Evolutionary conservation across 2,329 filamentous ascomycete genomes (phyloP).

Genomic region (Monilinia aucupariae): DNA sequence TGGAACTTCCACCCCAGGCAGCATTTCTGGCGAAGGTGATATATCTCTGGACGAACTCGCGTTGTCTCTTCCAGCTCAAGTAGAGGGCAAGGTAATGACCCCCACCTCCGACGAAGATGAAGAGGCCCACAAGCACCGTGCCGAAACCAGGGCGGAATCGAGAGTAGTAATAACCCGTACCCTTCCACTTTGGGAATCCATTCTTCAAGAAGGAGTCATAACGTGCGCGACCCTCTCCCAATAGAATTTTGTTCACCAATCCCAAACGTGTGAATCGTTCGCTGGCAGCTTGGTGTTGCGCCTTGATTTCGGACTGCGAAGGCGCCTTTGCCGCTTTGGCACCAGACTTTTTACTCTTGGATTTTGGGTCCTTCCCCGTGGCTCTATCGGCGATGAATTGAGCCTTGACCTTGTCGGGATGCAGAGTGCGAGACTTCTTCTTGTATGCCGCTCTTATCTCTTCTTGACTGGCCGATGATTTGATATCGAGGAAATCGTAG

Average conservation of each 20-base stretch:
- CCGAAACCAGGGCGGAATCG: slow-evolving; percentile 87
- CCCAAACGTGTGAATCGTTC: slow-evolving; percentile 80
- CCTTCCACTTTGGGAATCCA: slow-evolving; percentile 94
- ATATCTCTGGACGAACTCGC: slow-evolving; percentile 86
- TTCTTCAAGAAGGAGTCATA: slow-evolving; percentile 93
- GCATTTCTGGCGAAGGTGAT: slow-evolving; percentile 81
- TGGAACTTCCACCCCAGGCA: slow-evolving; percentile 73
- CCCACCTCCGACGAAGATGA: slow-evolving; percentile 75
- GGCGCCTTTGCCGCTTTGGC: slow-evolving; percentile 66
- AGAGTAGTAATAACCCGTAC: slow-evolving; percentile 96
- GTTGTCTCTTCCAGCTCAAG: slow-evolving; percentile 83
- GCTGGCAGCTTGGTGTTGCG: slow-evolving; percentile 72
- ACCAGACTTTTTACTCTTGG: slow-evolving; percentile 50
- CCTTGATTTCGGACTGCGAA: slow-evolving; percentile 66
- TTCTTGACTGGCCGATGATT: slow-evolving; percentile 67
- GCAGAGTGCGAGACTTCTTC: slow-evolving; percentile 74
- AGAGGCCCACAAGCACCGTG: slow-evolving; percentile 74
- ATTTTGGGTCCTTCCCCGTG: slow-evolving; percentile 45
- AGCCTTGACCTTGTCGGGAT: slow-evolving; percentile 94
- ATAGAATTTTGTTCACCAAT: slow-evolving; percentile 79
- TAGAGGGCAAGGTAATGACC: slow-evolving; percentile 83
- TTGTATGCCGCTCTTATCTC: slow-evolving; percentile 93
- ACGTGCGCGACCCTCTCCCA: slow-evolving; percentile 71
- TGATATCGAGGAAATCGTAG: slow-evolving; percentile 86
- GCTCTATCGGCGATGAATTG: slow-evolving; percentile 65